A percentile compares a stretch with the other conserved stretches of the same genome.
Evolutionary conservation across 805 yeast species (phyloP).

Genomic region (Ogataea haglerorum): DNA sequence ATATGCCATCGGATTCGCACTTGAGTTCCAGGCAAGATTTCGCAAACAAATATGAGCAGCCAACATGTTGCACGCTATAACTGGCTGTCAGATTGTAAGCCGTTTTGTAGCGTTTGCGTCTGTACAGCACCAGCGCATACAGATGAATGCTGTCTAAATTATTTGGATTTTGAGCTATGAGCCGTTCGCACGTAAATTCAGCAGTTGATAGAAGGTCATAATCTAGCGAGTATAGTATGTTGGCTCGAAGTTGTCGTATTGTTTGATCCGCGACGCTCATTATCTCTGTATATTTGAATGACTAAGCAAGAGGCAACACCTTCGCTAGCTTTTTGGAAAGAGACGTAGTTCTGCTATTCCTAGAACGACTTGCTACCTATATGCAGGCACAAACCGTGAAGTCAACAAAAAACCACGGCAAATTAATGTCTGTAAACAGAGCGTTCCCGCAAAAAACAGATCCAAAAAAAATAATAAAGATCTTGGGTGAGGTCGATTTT

Average conservation of each 20-base stretch:
- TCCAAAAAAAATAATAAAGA: background rate
- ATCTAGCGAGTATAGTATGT: constrained; percentile 69
- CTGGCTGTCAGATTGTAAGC: constrained; percentile 50
- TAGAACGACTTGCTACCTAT: background rate
- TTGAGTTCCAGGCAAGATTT: constrained; percentile 58
- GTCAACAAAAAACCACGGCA: background rate
- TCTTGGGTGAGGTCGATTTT: constrained; percentile 2
- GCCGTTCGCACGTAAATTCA: constrained; percentile 80
- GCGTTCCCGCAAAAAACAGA: constrained; percentile 8
- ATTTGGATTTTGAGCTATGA: constrained; percentile 58
- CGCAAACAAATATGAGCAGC: constrained; percentile 75
- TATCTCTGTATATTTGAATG: constrained; percentile 1
- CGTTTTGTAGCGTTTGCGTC: constrained; percentile 55
- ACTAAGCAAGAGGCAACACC: constrained; percentile 4
- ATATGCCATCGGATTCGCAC: constrained; percentile 59
- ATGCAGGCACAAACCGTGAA: background rate
- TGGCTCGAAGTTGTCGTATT: constrained; percentile 45
- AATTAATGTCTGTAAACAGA: constrained; percentile 11
- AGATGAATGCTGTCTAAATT: constrained; percentile 63
- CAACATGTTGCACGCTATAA: constrained; percentile 50
- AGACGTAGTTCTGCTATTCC: background rate
- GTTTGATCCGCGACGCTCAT: constrained; percentile 25
- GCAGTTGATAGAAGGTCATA: constrained; percentile 70
- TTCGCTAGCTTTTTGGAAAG: background rate
- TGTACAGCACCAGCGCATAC: constrained; percentile 63